These are phyloP conservation scores for Colletotrichum costaricense DNA, from an alignment of 2,329 filamentous ascomycete species.

Conservation along the genomic window DNA sequence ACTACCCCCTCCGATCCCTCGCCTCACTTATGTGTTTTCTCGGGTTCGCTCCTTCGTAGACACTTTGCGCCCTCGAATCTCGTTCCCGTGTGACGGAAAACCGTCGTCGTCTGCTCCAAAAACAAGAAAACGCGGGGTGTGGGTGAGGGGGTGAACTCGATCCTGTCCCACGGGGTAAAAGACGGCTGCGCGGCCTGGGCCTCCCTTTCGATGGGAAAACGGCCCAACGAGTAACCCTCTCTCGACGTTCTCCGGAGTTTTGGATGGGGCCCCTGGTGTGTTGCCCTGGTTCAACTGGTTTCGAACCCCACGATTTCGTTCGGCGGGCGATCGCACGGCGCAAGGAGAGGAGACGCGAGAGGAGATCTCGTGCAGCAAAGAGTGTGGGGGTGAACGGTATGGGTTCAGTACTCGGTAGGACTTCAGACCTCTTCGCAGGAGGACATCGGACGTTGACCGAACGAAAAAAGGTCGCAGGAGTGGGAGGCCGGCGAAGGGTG, in stretches of 20 bases:
- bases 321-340: constrained; percentile 23
- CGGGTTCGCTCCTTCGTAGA: background rate
- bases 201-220: background rate
- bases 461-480: background rate
- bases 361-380: constrained; percentile 20
- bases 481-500: background rate
- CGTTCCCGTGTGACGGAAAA: background rate
- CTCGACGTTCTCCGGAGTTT: constrained; percentile 20
- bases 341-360: background rate
- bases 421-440: background rate
- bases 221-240: background rate
- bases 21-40: background rate
- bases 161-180: constrained; percentile 20
- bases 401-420: background rate
- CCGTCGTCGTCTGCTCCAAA: background rate
- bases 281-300: background rate
- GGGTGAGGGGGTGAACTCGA: background rate
- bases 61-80: background rate
- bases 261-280: constrained; percentile 5
- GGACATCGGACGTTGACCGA: constrained; percentile 34
- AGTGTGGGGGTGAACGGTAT: background rate
- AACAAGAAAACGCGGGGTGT: background rate
- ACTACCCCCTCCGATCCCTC: background rate
- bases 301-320: constrained; percentile 33
- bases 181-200: background rate